Evolutionary conservation across 768 basidiomycete species (phyloP).

Genomic region (Boletus bicolor): DNA sequence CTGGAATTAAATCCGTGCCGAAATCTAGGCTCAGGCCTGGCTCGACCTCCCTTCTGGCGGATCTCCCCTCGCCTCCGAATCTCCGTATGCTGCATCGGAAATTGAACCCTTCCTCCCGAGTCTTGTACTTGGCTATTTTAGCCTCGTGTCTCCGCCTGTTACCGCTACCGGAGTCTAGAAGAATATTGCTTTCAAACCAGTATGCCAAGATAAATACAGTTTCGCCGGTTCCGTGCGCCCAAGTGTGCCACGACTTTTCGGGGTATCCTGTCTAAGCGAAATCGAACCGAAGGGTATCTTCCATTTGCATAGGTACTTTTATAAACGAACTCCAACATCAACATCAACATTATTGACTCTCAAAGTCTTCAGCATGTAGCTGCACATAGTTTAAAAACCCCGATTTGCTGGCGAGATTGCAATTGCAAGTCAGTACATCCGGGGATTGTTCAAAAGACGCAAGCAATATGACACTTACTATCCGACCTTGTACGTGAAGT

Average conservation of each 20-base stretch:
- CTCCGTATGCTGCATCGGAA: constrained; percentile 9
- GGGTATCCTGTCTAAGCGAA: background rate
- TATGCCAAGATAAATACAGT: background rate
- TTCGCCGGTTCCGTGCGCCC: background rate
- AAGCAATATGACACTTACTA: constrained; percentile 23
- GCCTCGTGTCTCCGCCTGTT: background rate
- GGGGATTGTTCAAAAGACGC: background rate
- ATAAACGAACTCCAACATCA: background rate
- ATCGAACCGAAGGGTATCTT: background rate
- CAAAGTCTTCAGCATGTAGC: constrained; percentile 37
- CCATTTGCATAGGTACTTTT: background rate
- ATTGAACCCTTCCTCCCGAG: background rate
- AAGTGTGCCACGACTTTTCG: background rate
- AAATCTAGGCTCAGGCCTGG: constrained; percentile 6
- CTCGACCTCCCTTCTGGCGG: constrained; percentile 9
- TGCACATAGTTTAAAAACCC: constrained; percentile 40
- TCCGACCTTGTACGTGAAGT: constrained; percentile 30
- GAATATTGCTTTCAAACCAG: constrained; percentile 2
- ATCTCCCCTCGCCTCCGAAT: background rate
- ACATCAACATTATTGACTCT: constrained; percentile 1
- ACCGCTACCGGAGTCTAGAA: background rate
- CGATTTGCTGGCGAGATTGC: constrained; percentile 23
- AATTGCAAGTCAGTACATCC: background rate
- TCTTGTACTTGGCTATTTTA: background rate
- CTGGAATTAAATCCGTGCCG: background rate